Evolutionary conservation across 495 filamentous ascomycete species (phyloP), one percentile per base, ranked within the genome.

Genomic region (Aspergillus diversus): DNA sequence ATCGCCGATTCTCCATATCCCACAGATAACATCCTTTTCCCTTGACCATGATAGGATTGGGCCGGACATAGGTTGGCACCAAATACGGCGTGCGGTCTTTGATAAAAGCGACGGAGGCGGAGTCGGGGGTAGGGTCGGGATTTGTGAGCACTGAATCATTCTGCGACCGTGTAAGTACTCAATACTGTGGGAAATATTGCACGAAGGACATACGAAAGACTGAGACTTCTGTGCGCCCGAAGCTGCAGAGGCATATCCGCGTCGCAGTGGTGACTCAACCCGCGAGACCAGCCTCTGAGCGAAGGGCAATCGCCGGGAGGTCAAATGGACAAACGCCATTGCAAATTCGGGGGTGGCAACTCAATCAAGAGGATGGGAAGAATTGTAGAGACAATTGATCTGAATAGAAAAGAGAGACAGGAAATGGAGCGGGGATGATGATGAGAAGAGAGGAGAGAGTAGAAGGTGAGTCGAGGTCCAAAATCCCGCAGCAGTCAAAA

Each of bases 21-120:
- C 86, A 97, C 52, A 99, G 73, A 71, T 93, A 92, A 57, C 87
- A 92, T 2, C 95, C 95, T 67, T 89, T 78, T 59, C 93, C 95
- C 70, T 87, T 92, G 51, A 91, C 84, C 76, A 99, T 97, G 75
- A 97, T 87, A 7, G 91, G 92, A 42, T 88, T 81, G n/a, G 95
- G 94, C 39, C 95, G 90, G 56, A 91, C 88, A 75, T 99, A 99
- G 50, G 95, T 99, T 21, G 92, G 87, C 5, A 99, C 90, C 93
- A 99, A 97, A 78, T 84, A 97, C 1, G 90, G 89, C 11, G 87
- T 78, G 57, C 92, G 87, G 43, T 90, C 84, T 31, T 84, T 79
- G 60, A 96, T 82, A 50, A 97, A 81, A 27, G 86, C 82, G n/a
- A 85, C 82, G 52, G 91, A 93, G 59, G 83, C 73, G 16, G 93